Conservation (phyloP, 768 basidiomycete species). For the Collybia sordida region DNA sequence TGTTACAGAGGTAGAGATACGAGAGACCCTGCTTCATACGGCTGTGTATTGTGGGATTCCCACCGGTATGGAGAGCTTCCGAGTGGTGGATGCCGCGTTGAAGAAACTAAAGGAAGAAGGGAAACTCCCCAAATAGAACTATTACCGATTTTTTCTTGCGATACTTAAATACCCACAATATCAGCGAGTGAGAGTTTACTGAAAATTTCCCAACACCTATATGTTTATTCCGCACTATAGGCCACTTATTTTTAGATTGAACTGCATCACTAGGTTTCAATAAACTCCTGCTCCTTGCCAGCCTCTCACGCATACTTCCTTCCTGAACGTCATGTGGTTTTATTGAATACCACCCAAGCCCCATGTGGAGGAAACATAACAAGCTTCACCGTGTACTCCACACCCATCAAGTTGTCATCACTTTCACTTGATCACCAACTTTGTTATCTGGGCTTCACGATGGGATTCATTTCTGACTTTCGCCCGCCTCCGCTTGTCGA, state of each 20-base stretch:
- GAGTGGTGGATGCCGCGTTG: conserved; percentile 37
- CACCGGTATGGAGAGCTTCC: conserved; percentile 41
- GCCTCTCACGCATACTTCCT: too few relatives aligned
- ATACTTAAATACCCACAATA: background rate
- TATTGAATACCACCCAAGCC: too few relatives aligned
- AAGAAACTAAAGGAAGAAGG: conserved; percentile 38
- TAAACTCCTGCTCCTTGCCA: too few relatives aligned
- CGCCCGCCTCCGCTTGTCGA: conserved; percentile 1
- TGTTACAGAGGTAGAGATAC: conserved; percentile 40
- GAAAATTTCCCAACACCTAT: background rate
- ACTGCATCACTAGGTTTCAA: too few relatives aligned
- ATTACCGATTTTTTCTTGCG: background rate
- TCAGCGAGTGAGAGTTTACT: background rate
- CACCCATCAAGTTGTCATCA: too few relatives aligned
- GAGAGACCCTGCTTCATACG: conserved; percentile 42
- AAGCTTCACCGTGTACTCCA: background rate
- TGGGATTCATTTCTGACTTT: background rate
- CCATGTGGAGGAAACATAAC: background rate
- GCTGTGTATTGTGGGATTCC: conserved; percentile 37
- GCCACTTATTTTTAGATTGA: too few relatives aligned
- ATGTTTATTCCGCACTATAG: too few relatives aligned
- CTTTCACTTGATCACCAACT: too few relatives aligned
- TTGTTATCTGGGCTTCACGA: background rate
- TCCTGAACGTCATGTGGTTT: too few relatives aligned
- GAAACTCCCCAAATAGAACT: conserved; percentile 6